Base-by-base conservation (phyloP, 805 yeast species). In the Wickerhamiella azyma region DNA sequence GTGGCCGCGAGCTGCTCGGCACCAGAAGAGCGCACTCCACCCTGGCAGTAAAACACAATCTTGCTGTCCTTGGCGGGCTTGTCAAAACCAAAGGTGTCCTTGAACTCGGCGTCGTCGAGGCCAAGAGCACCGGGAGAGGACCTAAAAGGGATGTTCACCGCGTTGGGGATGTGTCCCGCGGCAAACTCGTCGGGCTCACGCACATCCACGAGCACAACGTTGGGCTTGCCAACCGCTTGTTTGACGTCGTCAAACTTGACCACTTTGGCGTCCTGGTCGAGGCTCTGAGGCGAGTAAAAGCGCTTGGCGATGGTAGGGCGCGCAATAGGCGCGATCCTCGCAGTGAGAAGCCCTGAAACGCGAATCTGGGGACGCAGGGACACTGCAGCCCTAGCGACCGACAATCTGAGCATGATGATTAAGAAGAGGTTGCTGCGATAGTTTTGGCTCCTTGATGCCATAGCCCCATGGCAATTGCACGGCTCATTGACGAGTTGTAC, bases 121-220 rank as follows among this genome's bases (percentile, higher is more conserved):
- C 84, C 85, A 50, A 89, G 70, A 0, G 97, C 97, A 17, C 95
- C 94, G 0, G 97, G 97, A 10, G 88, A 75, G 4, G 92, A 76
- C 59, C 85, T 85, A 66, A 78, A 80, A 16, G 98, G 97, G 48
- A 89, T 74, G 59, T 92, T 92, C 47, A 88, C 64, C 5, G 97
- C 80, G 11, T 76, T 73, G 26, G 96, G 96, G 55, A 89, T 81
- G 59, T 74, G 77, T 37, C 95, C 95, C 41, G 68, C 76, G 33
- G 66, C 66, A 57, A 66, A 71, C 65, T 89, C 98, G 21, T 69
- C 72, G 5, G 96, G 96, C 67, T 89, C 97, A 61, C 98, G 77
- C 17, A 85, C 96, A 59, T 89, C 98, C 19, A 89, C 78, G 33
- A 89, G 64, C 37, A 85, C 69, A 32, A 72, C 64, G 13, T 67